phyloP scores from a whole-genome alignment of 1,284 basidiomycete genomes.

The Trichosporon ovoides region DNA sequence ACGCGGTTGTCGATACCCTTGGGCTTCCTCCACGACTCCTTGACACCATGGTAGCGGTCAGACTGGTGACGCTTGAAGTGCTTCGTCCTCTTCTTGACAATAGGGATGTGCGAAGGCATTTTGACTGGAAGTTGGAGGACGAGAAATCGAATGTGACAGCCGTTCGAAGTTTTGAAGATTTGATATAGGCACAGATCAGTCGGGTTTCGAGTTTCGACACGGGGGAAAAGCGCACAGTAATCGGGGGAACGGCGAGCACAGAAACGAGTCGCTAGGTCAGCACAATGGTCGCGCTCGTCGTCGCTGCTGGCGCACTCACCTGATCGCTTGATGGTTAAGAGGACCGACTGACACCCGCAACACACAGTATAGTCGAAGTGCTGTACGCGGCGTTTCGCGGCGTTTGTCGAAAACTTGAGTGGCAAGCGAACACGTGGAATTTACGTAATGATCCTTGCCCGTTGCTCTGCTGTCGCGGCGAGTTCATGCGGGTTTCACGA shows the following conservation, averaged over 20 bases:
- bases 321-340: slow-evolving; percentile 7
- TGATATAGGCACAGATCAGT: slow-evolving; percentile 1
- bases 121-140: slow-evolving; percentile 32
- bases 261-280: slow-evolving; percentile 9
- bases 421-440: neutral
- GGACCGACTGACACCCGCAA: slow-evolving; percentile 3
- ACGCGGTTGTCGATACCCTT: slow-evolving; percentile 91
- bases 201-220: neutral
- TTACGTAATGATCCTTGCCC: too few relatives aligned
- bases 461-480: too few relatives aligned
- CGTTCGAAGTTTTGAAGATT: slow-evolving; percentile 1
- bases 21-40: slow-evolving; percentile 96
- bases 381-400: neutral
- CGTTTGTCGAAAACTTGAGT: neutral
- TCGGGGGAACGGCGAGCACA: neutral
- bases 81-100: slow-evolving; percentile 95
- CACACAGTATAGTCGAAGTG: neutral
- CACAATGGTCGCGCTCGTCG: slow-evolving; percentile 8
- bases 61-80: slow-evolving; percentile 97
- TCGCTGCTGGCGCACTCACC: slow-evolving; percentile 2
- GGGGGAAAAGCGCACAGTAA: neutral
- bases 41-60: slow-evolving; percentile 89
- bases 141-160: neutral
- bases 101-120: slow-evolving; percentile 79
- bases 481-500: too few relatives aligned